Base-by-base conservation (phyloP, 176 grass and related monocot species). In the Triticum timopheevii region DNA sequence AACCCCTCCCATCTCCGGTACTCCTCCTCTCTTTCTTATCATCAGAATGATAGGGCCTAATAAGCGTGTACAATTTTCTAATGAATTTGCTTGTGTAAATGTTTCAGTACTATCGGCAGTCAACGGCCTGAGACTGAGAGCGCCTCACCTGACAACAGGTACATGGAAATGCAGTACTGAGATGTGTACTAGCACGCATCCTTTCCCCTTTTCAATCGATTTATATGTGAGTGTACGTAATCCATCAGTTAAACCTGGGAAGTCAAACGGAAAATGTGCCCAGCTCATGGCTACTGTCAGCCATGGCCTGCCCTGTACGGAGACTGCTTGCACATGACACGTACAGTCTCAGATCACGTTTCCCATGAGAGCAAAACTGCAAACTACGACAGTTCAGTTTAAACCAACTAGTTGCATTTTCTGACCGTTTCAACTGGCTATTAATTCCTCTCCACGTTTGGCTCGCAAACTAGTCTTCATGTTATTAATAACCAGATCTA, bases 1-100 rank as follows among this genome's bases (percentile, higher is more conserved):
- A 74, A 96, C 85, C 13, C 82, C 94, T 50, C 80, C 87, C 16
- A 92, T 96, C 20, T 93, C 91, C 10, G 94, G 94, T 96, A 87
- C 10, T 13, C 1, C 10, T 13, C 4, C 56, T 22, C 20, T 9
- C 56, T 59, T 22, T 22, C 52, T 56, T 7, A 52, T 17, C 49
- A 17, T 52, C 49, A 52, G 15, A 52, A 52, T 6, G 49, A 52
- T 17, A 52, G 13, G 49, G 9, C 40, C 40, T 44, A 44, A 3
- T 44, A 44, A n/a, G n/a, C n/a, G n/a, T n/a, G n/a, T n/a, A n/a
- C n/a, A n/a, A n/a, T n/a, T 59, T 59, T 59, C 56, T 59, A 22
- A 59, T 3, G 6, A 59, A 7, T 22, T 22, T 56, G 2, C 56
- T 59, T 0, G 52, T 17, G 1, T 8, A 17, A 61, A 61, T 82